Percentiles rank a stretch among this genome's conserved stretches.
Conservation (phyloP, 108 stramenopile genomes). For the Cyclotella sp. region DNA sequence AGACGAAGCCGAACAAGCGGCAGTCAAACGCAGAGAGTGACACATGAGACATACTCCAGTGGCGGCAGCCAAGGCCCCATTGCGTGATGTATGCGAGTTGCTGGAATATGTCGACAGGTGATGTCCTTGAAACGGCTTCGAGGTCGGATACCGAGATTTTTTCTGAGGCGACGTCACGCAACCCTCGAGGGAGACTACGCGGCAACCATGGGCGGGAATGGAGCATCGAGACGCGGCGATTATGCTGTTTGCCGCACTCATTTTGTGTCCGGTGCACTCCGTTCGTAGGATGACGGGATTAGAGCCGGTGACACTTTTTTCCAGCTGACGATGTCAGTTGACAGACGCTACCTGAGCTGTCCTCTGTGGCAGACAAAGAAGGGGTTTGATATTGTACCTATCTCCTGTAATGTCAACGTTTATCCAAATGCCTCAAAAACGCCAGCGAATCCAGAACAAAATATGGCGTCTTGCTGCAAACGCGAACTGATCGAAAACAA, state of each 20-base stretch:
- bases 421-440: too few relatives aligned
- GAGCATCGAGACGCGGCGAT: conserved; percentile 14
- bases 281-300: too few relatives aligned
- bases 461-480: too few relatives aligned
- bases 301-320: too few relatives aligned
- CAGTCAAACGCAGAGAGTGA: conserved; percentile 25
- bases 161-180: conserved; percentile 4
- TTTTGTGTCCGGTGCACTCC: background rate
- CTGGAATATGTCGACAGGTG: conserved; percentile 14
- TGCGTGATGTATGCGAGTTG: conserved; percentile 3
- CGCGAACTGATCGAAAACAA: too few relatives aligned
- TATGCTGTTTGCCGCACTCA: background rate
- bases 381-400: too few relatives aligned
- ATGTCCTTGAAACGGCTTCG: conserved; percentile 13
- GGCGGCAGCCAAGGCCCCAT: conserved; percentile 12
- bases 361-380: too few relatives aligned
- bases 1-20: conserved; percentile 26
- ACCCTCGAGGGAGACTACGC: conserved; percentile 19
- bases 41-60: conserved; percentile 29
- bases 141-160: conserved; percentile 12
- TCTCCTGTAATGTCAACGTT: too few relatives aligned
- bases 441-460: too few relatives aligned
- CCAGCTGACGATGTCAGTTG: too few relatives aligned
- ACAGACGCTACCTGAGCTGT: too few relatives aligned
- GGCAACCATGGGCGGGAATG: conserved; percentile 22